Evolutionary conservation across 306 rosid species (phyloP), one percentile per base, ranked within the genome.

Genomic region (Quercus mongolica): DNA sequence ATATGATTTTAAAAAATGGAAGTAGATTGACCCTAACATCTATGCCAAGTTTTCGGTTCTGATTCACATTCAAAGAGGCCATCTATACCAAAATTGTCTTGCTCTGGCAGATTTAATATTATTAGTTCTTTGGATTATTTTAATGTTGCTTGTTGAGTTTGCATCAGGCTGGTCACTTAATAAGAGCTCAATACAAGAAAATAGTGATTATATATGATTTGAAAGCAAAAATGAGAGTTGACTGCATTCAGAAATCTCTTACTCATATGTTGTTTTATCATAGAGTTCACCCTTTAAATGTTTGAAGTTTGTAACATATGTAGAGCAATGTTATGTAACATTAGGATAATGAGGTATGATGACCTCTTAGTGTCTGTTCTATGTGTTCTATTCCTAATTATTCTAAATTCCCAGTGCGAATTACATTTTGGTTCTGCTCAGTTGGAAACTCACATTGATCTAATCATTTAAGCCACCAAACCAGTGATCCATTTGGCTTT

Each of bases 171-270:
- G 17, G 54, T 49, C 54, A 12, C 54, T 49, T 49, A 49, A 12
- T 49, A 49, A 49, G 17, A 12, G 54, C 17, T 55, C 64, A 68
- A 25, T 71, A 67, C 49, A 71, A 18, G 76, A 85, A 70, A 30
- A 13, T 31, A 78, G 67, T 76, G 74, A 51, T 65, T 41, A 30
- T 25, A 57, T 79, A 82, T 73, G 63, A 65, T 72, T 78, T 13
- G 79, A 28, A 17, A 56, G 62, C 75, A 46, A 67, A 78, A 77
- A 56, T 75, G 63, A 33, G 54, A 49, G 12, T 8, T 41, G 12
- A 41, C 46, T 41, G 46, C 46, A 41, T 41, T 41, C 46, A 41
- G 46, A 41, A 41, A 41, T 41, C 12, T 41, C 46, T 41, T 7
- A 41, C 46, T 41, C 46, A 41, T 41, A 8, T 41, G 46, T 59